A percentile compares a stretch with the other conserved stretches of the same genome.
Evolutionary conservation across 352 stramenopile species (phyloP).

Genomic region (Pythium apleroticum): DNA sequence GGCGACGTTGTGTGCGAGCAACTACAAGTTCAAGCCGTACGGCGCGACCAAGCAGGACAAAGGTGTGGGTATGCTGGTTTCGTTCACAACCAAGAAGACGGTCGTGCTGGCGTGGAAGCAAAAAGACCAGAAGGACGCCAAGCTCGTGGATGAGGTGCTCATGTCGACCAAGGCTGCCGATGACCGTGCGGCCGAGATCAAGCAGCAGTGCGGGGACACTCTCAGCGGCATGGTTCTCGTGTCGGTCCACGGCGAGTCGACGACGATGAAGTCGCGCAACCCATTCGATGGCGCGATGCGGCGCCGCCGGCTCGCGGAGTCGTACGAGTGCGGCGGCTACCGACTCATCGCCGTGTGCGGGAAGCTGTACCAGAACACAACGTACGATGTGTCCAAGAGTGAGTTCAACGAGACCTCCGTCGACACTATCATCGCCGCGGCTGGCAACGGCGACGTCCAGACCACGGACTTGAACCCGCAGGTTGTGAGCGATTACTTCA

Average conservation of each 20-base stretch:
- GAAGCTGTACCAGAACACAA: not conserved
- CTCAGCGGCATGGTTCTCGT: no score
- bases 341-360: not conserved
- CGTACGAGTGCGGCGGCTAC: not conserved
- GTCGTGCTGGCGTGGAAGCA: not conserved
- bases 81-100: not conserved
- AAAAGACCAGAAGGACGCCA: not conserved
- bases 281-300: no score
- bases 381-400: not conserved
- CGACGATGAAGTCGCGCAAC: no score
- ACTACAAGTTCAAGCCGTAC: not conserved
- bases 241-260: no score
- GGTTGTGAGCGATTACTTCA: conserved; percentile 1
- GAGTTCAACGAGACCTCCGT: no score
- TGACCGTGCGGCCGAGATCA: not conserved
- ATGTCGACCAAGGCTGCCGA: not conserved
- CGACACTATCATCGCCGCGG: no score
- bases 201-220: no score
- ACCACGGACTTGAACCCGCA: conserved; percentile 2
- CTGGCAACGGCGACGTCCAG: not conserved
- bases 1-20: not conserved
- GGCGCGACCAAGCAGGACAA: not conserved
- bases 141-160: not conserved
- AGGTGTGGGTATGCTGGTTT: not conserved
- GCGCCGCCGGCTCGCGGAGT: no score